Conservation (phyloP, 169 alveolate species). For the Plasmodium ovale region DNA sequence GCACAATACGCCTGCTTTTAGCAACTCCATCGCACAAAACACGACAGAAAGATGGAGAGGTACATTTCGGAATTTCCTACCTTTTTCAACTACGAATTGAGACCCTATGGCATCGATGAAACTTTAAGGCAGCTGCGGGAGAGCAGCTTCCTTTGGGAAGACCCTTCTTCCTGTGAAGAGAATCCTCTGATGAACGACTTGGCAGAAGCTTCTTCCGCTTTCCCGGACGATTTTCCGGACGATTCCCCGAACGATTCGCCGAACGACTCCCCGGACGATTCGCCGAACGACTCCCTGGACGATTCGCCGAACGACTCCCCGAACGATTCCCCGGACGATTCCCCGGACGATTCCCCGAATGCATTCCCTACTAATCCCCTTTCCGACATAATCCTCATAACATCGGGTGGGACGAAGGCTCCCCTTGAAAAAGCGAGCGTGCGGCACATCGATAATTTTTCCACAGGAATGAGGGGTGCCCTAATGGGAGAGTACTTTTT, state of each 20-base stretch:
- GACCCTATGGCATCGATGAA: conserved; percentile 16
- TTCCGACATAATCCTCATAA: conserved; percentile 72
- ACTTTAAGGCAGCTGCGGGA: conserved; percentile 9
- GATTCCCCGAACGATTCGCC: too few relatives aligned
- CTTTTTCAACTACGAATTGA: conserved; percentile 17
- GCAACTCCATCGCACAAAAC: neutral
- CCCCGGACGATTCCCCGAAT: too few relatives aligned
- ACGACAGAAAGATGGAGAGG: neutral
- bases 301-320: too few relatives aligned
- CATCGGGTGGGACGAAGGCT: conserved; percentile 94
- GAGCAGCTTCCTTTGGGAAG: neutral
- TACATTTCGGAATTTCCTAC: conserved; percentile 29
- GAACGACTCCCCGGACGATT: too few relatives aligned
- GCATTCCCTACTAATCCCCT: too few relatives aligned
- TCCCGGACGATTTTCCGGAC: too few relatives aligned
- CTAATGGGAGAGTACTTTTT: conserved; percentile 83
- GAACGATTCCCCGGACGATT: too few relatives aligned
- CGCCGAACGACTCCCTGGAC: too few relatives aligned
- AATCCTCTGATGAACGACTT: too few relatives aligned
- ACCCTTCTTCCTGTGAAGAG: too few relatives aligned
- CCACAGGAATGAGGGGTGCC: conserved; percentile 92
- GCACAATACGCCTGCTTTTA: too few relatives aligned
- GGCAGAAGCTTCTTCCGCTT: too few relatives aligned
- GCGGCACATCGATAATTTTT: conserved; percentile 90
- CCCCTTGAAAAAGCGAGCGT: conserved; percentile 91